These are phyloP conservation scores for Brasilioporus rufonigricans DNA, from an alignment of 768 basidiomycete species.

Conservation along the genomic window DNA sequence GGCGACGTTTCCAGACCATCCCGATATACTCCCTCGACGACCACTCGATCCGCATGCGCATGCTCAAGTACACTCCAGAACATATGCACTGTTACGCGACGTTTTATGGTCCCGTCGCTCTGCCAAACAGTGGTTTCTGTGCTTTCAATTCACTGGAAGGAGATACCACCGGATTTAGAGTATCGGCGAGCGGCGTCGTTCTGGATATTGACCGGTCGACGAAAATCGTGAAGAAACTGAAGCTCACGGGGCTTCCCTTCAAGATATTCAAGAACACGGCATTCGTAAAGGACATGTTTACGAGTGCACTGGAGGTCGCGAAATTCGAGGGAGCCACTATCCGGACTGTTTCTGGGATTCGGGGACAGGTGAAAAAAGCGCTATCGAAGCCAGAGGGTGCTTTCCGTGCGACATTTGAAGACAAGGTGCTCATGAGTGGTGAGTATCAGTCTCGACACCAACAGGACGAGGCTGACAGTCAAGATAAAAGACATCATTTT, in stretches of 20 bases:
- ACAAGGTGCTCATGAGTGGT: slow-evolving; percentile 96
- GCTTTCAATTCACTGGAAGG: slow-evolving; percentile 84
- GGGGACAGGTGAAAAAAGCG: slow-evolving; percentile 97
- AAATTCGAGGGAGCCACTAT: slow-evolving; percentile 99
- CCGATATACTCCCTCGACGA: slow-evolving; percentile 98
- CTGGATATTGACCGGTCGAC: slow-evolving; percentile 89
- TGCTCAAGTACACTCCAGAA: slow-evolving; percentile 99
- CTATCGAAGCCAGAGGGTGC: slow-evolving; percentile 93
- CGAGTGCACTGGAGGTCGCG: slow-evolving; percentile 86
- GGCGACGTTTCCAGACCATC: slow-evolving; percentile 93
- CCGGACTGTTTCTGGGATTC: slow-evolving; percentile 90
- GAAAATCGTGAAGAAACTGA: slow-evolving; percentile 98
- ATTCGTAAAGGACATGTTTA: slow-evolving; percentile 98
- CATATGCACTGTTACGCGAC: slow-evolving; percentile 99
- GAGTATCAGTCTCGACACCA: slow-evolving; percentile 30
- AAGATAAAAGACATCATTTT: slow-evolving; percentile 78
- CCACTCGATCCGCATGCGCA: slow-evolving; percentile 96
- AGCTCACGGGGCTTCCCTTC: slow-evolving; percentile 91
- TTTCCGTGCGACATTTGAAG: slow-evolving; percentile 96
- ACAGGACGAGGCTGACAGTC: not conserved
- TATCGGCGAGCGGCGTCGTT: slow-evolving; percentile 93
- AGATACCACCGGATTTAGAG: slow-evolving; percentile 74
- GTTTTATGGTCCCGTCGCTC: slow-evolving; percentile 89
- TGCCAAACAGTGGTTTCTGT: slow-evolving; percentile 96
- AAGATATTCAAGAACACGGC: slow-evolving; percentile 99